phyloP scores from a whole-genome alignment of 129 eudicot species.

The Artemisia annua region DNA sequence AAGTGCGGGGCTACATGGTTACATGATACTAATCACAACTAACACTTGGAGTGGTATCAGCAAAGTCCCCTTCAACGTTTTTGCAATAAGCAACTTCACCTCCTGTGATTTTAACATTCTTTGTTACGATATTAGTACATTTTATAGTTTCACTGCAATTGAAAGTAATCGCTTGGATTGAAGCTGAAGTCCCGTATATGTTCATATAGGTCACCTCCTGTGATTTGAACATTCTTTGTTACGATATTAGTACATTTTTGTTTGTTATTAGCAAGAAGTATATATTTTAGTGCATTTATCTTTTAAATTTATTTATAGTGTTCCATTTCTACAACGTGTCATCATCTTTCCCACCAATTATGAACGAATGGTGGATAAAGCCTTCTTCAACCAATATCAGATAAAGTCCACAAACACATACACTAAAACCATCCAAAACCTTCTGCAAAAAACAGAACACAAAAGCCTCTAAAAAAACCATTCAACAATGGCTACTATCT shows the following conservation, averaged over 20 bases:
- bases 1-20: neutral
- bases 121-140: slow-evolving; percentile 27
- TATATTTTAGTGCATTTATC: neutral
- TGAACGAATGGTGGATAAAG: slow-evolving; percentile 35
- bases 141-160: slow-evolving; percentile 24
- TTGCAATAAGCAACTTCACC: slow-evolving; percentile 14
- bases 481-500: slow-evolving; percentile 40
- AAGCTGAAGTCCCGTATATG: slow-evolving; percentile 39
- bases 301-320: neutral
- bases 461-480: neutral
- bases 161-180: slow-evolving; percentile 27
- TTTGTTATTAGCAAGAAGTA: no score
- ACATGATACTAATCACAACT: slow-evolving; percentile 2
- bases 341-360: slow-evolving; percentile 24
- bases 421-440: slow-evolving; percentile 1
- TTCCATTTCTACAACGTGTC: slow-evolving; percentile 1
- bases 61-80: slow-evolving; percentile 27
- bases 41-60: slow-evolving; percentile 22
- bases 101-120: slow-evolving; percentile 30
- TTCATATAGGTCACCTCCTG: slow-evolving; percentile 31
- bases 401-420: slow-evolving; percentile 22
- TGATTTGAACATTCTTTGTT: no score
- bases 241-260: no score
- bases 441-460: neutral
- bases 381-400: slow-evolving; percentile 14